Base-by-base conservation (phyloP, 805 yeast species). In the Metschnikowia chrysomelidarum region DNA sequence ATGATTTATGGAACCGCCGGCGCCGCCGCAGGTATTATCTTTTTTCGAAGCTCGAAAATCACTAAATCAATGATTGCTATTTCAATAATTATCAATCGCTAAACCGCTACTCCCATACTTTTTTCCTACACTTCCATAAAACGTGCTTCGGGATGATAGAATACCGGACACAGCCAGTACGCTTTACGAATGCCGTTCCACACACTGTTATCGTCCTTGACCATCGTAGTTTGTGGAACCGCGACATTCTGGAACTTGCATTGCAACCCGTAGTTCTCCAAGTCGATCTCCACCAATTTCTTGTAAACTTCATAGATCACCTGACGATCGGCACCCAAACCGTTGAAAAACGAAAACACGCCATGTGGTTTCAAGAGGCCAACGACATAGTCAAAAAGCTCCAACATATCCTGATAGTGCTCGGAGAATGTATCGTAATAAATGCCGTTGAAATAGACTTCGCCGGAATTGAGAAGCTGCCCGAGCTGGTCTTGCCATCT, bases 401-500 rank as follows among this genome's bases (percentile, higher is more conserved):
- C 91, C 30, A 87, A 67, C 93, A 89, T 84, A 55, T 89, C 96
- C 42, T 70, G 70, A 58, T 91, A 89, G 56, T 87, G 94, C 56
- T 89, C 98, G 44, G 95, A 84, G 57, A 83, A 89, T 0, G 98
- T 91, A 57, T 89, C 98, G 56, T 85, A 89, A 60, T 89, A 89
- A 22, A 91, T 84, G 3, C 97, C 97, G 54, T 88, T 87, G 59
- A 89, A 85, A 50, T 79, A 83, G 1, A 83, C 78, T 17, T 84
- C 84, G 2, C 71, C 71, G 25, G 73, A 51, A 34, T 75, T 76
- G 18, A 89, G 57, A 21, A 91, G 64, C 18, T 67, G 65, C 22
- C 87, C 84, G 24, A 89, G 56, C 5, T 79, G 73, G 24, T 84
- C 93, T 59, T 91, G 96, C 97, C 98, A 89, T 56, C 87, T 75